phyloP scores from a whole-genome alignment of 2,329 filamentous ascomycete genomes.

The Pyrenochaeta sp. region DNA sequence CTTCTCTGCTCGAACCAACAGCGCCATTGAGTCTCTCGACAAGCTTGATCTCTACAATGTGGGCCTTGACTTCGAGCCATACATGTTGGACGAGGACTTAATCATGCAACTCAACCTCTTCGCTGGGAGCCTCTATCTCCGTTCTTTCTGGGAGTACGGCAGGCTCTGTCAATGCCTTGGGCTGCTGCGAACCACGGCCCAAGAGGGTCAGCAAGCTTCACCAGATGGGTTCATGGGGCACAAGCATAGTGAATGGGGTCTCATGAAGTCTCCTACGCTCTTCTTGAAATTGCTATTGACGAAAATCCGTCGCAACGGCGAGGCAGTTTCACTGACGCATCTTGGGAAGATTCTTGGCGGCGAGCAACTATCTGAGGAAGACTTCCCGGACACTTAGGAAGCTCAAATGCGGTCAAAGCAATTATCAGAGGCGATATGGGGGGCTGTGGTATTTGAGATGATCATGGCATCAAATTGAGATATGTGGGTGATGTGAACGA shows the following conservation, averaged over 20 bases:
- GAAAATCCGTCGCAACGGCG: slow-evolving; percentile 42
- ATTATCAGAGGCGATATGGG: no score
- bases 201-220: slow-evolving; percentile 32
- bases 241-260: slow-evolving; percentile 39
- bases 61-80: slow-evolving; percentile 17
- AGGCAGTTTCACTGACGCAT: slow-evolving; percentile 54
- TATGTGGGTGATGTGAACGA: no score
- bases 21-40: slow-evolving; percentile 52
- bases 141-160: slow-evolving; percentile 62
- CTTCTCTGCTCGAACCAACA: slow-evolving; percentile 59
- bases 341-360: slow-evolving; percentile 53
- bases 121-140: slow-evolving; percentile 71
- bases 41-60: slow-evolving; percentile 55
- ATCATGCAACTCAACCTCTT: slow-evolving; percentile 68
- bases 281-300: slow-evolving; percentile 50
- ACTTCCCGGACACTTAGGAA: slow-evolving; percentile 43
- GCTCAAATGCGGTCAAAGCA: no score
- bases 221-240: slow-evolving; percentile 48
- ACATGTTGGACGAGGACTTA: slow-evolving; percentile 33
- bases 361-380: slow-evolving; percentile 40
- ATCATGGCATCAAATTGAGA: no score
- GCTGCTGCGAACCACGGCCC: slow-evolving; percentile 45
- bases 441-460: no score
- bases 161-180: slow-evolving; percentile 62
- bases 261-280: slow-evolving; percentile 51